A percentile compares a stretch with the other conserved stretches of the same genome.
Conservation (phyloP, 2,329 filamentous ascomycete species). For the Hymenoscyphus fructigenus region DNA sequence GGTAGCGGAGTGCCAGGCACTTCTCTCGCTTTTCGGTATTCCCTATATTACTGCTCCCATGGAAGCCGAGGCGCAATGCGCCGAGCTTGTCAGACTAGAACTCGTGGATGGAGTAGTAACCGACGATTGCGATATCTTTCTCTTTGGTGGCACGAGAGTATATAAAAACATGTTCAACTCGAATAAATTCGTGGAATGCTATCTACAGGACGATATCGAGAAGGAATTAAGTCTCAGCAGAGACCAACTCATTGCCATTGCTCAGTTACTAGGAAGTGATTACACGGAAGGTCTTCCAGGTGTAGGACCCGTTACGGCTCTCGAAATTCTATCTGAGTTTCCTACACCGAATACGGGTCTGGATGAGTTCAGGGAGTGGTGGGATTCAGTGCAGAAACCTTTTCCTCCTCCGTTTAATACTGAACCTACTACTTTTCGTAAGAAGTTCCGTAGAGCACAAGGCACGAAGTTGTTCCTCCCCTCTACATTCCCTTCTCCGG, state of each 20-base stretch:
- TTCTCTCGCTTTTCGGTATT: constrained; percentile 86
- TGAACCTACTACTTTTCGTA: constrained; percentile 68
- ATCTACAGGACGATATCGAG: constrained; percentile 78
- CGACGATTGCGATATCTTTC: constrained; percentile 93
- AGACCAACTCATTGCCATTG: constrained; percentile 84
- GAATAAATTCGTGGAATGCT: constrained; percentile 97
- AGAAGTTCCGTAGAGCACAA: constrained; percentile 80
- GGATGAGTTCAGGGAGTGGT: constrained; percentile 83
- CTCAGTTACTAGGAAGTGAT: constrained; percentile 88
- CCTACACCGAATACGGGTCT: constrained; percentile 53
- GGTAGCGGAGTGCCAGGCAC: constrained; percentile 90
- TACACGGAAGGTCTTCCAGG: constrained; percentile 92
- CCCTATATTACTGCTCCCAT: constrained; percentile 97
- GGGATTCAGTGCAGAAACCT: constrained; percentile 72
- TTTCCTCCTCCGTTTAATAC: constrained; percentile 56
- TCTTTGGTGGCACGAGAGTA: constrained; percentile 92
- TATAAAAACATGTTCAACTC: constrained; percentile 99
- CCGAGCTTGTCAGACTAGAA: constrained; percentile 79
- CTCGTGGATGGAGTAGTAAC: constrained; percentile 97
- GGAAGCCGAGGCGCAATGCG: constrained; percentile 98
- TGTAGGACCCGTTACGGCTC: constrained; percentile 88
- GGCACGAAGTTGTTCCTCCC: constrained; percentile 85
- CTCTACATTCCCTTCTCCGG: constrained; percentile 70
- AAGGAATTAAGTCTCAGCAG: constrained; percentile 85
- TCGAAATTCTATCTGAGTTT: constrained; percentile 94